phyloP scores from a whole-genome alignment of 345 rosid species.

The Ricinus communis region DNA sequence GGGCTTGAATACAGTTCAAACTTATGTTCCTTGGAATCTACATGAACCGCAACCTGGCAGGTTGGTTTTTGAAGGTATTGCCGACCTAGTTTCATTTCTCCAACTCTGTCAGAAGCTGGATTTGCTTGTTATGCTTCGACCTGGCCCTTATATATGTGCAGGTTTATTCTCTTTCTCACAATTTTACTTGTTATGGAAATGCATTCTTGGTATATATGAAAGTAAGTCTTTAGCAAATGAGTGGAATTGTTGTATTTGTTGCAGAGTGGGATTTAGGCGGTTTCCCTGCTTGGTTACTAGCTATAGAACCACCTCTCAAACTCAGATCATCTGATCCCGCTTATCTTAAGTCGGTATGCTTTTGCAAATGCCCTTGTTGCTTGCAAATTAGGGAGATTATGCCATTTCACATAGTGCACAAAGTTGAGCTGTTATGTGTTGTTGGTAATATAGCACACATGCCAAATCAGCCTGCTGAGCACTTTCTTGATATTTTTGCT shows the following conservation, averaged over 20 bases:
- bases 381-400: not conserved
- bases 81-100: conserved; percentile 67
- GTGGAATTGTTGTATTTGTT: conserved; percentile 2
- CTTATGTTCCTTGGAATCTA: conserved; percentile 92
- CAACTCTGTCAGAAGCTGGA: conserved; percentile 77
- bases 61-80: conserved; percentile 71
- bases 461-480: not conserved
- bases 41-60: conserved; percentile 87
- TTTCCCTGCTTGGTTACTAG: conserved; percentile 88
- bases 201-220: not conserved
- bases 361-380: not conserved
- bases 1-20: conserved; percentile 86
- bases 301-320: conserved; percentile 60
- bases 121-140: conserved; percentile 87
- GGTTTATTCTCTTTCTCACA: conserved; percentile 39
- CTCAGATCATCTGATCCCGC: conserved; percentile 80
- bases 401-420: not conserved
- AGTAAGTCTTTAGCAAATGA: too few species aligned
- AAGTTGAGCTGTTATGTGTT: not conserved
- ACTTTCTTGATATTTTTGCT: not conserved
- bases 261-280: conserved; percentile 98
- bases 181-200: not conserved
- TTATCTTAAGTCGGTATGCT: conserved; percentile 62
- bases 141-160: conserved; percentile 93
- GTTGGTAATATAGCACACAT: not conserved